Evolutionary conservation across 495 filamentous ascomycete species (phyloP).

Genomic region (Xylaria curta): DNA sequence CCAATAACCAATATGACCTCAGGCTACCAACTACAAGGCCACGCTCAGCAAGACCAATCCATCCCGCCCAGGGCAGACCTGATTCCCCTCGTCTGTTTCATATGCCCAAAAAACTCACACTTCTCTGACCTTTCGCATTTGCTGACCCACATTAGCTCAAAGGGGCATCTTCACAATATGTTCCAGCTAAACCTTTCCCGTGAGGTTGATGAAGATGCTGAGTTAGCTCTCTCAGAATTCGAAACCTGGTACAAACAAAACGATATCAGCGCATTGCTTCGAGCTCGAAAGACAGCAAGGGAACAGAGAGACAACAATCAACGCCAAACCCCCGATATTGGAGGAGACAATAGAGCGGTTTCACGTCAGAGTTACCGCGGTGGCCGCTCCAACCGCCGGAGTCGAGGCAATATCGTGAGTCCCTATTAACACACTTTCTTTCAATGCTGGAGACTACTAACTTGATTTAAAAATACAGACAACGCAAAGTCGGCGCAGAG

Average conservation of each 20-base stretch:
- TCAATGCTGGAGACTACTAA: constrained; percentile 9
- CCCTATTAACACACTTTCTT: neutral
- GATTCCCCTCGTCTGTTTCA: constrained; percentile 74
- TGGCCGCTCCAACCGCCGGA: constrained; percentile 30
- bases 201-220: constrained; percentile 59
- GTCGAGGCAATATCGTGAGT: constrained; percentile 32
- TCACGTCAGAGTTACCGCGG: constrained; percentile 27
- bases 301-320: constrained; percentile 59
- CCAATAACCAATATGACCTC: constrained; percentile 19
- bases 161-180: constrained; percentile 77
- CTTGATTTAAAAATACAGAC: constrained; percentile 3
- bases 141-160: constrained; percentile 85
- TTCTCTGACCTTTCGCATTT: constrained; percentile 92
- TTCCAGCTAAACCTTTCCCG: constrained; percentile 74
- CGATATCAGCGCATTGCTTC: constrained; percentile 69
- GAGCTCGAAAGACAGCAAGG: constrained; percentile 73
- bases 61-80: neutral
- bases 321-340: constrained; percentile 26
- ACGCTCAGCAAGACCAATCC: constrained; percentile 1
- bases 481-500: neutral
- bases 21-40: constrained; percentile 6
- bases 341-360: neutral
- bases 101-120: constrained; percentile 75
- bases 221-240: constrained; percentile 62
- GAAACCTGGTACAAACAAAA: constrained; percentile 72